These are phyloP conservation scores for Phytopythium oedochilum DNA, from an alignment of 352 stramenopile genomes.

Conservation along the genomic window DNA sequence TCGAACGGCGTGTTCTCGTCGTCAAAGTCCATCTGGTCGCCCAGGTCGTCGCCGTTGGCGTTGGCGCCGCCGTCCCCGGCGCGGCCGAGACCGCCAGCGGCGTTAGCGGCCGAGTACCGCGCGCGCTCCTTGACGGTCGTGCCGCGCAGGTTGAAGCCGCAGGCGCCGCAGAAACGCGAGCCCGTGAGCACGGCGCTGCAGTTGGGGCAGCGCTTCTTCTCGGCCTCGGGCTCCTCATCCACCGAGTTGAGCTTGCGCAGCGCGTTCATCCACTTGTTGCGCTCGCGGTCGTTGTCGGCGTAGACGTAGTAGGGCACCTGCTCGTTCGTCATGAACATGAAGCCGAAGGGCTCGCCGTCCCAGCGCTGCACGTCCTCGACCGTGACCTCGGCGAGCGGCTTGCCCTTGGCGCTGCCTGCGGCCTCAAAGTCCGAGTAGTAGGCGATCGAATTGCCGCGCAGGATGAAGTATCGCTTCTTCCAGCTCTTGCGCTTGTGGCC, in stretches of 20 bases:
- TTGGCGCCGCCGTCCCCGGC: slow-evolving; percentile 47
- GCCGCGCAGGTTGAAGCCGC: slow-evolving; percentile 81
- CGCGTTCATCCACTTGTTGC: slow-evolving; percentile 86
- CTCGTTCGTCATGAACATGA: slow-evolving; percentile 89
- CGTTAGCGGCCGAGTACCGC: slow-evolving; percentile 15
- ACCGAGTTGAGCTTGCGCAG: slow-evolving; percentile 72
- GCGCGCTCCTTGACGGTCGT: slow-evolving; percentile 57
- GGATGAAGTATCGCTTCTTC: slow-evolving; percentile 89
- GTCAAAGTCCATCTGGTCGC: slow-evolving; percentile 37
- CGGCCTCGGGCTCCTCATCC: slow-evolving; percentile 59
- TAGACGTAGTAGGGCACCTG: slow-evolving; percentile 90
- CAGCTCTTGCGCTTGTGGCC: slow-evolving; percentile 89
- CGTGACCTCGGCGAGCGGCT: slow-evolving; percentile 70
- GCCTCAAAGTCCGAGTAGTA: slow-evolving; percentile 89
- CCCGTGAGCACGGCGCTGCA: slow-evolving; percentile 82
- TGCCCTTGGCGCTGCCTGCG: slow-evolving; percentile 75
- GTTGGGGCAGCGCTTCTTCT: slow-evolving; percentile 84
- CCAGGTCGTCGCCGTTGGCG: background rate
- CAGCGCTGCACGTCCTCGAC: slow-evolving; percentile 84
- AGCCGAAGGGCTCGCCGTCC: slow-evolving; percentile 83
- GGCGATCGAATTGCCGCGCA: slow-evolving; percentile 65
- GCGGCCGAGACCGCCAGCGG: slow-evolving; percentile 10
- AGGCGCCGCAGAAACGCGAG: slow-evolving; percentile 84
- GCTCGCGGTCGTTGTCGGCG: slow-evolving; percentile 84
- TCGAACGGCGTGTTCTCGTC: slow-evolving; percentile 84